These are phyloP conservation scores for Delonix regia DNA, from an alignment of 306 rosid genomes.

Conservation along the genomic window DNA sequence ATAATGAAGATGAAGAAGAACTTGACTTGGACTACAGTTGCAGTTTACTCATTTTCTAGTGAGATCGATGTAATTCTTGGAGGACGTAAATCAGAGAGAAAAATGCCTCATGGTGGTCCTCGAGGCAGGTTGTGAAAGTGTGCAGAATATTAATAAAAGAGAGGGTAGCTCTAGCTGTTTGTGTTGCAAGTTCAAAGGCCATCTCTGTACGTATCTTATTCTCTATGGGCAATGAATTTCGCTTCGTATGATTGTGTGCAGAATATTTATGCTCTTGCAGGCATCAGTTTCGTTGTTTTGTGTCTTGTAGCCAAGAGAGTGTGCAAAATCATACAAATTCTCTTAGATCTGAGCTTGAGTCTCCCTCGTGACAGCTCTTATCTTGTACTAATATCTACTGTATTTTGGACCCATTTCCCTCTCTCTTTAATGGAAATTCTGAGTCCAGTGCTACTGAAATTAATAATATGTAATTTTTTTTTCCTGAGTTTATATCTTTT, in stretches of 20 bases:
- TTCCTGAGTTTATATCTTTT: background rate
- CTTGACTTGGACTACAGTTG: slow-evolving; percentile 1
- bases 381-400: slow-evolving; percentile 58
- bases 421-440: slow-evolving; percentile 24
- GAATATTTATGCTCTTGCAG: slow-evolving; percentile 63
- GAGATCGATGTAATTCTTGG: slow-evolving; percentile 24
- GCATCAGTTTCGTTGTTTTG: slow-evolving; percentile 67
- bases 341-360: slow-evolving; percentile 59
- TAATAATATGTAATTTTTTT: background rate
- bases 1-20: background rate
- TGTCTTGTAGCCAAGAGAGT: slow-evolving; percentile 69
- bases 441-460: slow-evolving; percentile 26
- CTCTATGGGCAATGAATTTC: slow-evolving; percentile 52
- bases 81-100: background rate
- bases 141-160: slow-evolving; percentile 41
- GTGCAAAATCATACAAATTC: slow-evolving; percentile 48
- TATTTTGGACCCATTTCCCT: slow-evolving; percentile 53
- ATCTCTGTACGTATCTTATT: slow-evolving; percentile 29
- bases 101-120: slow-evolving; percentile 43
- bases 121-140: slow-evolving; percentile 27
- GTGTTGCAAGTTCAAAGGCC: slow-evolving; percentile 22
- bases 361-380: slow-evolving; percentile 82
- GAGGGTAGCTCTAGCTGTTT: slow-evolving; percentile 3
- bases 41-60: background rate
- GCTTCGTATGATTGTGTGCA: slow-evolving; percentile 59